These are phyloP conservation scores for Blastobotrys muscicola DNA, from an alignment of 805 yeast species.

Conservation along the genomic window DNA sequence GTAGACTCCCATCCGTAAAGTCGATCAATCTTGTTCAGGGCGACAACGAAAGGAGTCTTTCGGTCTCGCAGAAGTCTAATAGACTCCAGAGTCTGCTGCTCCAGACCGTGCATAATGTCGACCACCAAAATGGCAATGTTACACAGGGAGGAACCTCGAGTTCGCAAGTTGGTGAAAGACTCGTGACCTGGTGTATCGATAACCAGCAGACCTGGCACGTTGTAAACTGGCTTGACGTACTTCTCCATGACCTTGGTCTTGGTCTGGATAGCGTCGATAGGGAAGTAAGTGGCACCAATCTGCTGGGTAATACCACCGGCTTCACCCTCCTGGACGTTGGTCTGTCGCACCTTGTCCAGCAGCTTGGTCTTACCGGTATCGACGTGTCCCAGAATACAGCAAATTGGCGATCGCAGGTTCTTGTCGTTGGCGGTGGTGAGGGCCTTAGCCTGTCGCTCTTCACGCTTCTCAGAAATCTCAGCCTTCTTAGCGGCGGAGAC, in stretches of 20 bases:
- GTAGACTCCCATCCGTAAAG: constrained; percentile 85
- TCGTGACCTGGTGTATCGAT: constrained; percentile 99
- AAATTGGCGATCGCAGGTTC: constrained; percentile 94
- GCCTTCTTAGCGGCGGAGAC: constrained; percentile 30
- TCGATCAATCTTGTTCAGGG: constrained; percentile 95
- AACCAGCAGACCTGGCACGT: constrained; percentile 93
- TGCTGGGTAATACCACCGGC: constrained; percentile 99
- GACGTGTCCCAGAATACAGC: constrained; percentile 98
- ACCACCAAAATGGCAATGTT: constrained; percentile 97
- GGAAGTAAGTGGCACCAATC: constrained; percentile 99
- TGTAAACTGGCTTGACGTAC: constrained; percentile 71
- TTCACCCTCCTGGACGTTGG: constrained; percentile 99
- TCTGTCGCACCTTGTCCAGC: constrained; percentile 94
- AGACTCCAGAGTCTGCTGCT: constrained; percentile 94
- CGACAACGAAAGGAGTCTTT: constrained; percentile 97
- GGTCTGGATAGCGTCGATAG: constrained; percentile 83
- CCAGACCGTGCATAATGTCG: constrained; percentile 98
- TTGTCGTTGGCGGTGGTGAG: constrained; percentile 30
- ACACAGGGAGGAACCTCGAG: constrained; percentile 98
- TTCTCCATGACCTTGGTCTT: constrained; percentile 88
- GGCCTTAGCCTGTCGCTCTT: constrained; percentile 29
- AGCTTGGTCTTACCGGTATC: constrained; percentile 99
- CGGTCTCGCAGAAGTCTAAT: constrained; percentile 86
- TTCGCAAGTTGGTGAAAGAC: constrained; percentile 92
- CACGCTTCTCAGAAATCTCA: constrained; percentile 33